Evolutionary conservation across 169 alveolate species (phyloP), one percentile per base, ranked within the genome.

Genomic region (Plasmodium malariae): DNA sequence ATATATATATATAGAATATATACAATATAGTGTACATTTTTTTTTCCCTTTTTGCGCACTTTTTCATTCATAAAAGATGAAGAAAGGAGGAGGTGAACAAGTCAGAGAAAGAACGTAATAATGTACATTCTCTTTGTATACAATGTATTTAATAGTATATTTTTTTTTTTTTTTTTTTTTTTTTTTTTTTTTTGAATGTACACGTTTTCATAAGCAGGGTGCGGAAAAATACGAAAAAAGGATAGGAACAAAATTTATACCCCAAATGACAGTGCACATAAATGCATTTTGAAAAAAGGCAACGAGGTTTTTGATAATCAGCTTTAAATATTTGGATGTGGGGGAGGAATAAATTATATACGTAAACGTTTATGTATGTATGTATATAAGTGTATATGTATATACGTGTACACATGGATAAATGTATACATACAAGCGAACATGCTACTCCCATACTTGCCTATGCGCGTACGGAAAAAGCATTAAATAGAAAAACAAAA

Each of bases 221-320:
- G 57, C 12, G n/a, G 2, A 48, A 14, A 48, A 14, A 48, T 45
- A 45, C 11, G n/a, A 48, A 48, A 7, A 4, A 48, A 48, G n/a
- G 2, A 48, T 48, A 48, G n/a, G n/a, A 48, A 48, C 12, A 48
- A 48, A 48, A 5, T 48, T 14, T 14, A 19, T 2, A 19, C 34
- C 11, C 11, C 9, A 45, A 45, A 45, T 21, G 0, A 6, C 28
- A 57, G 68, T 57, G 68, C 68, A 57, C 68, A 57, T 57, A 19
- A 57, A 57, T 57, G 68, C 68, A 57, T 57, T 57, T 24, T 57
- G n/a, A n/a, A n/a, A n/a, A n/a, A n/a, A n/a, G n/a, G n/a, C n/a
- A n/a, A n/a, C n/a, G n/a, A n/a, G n/a, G n/a, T n/a, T n/a, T n/a
- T n/a, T n/a, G n/a, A n/a, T n/a, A n/a, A n/a, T n/a, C n/a, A n/a